Conservation (phyloP, 2,329 filamentous ascomycete genomes). For the Raffaelea arxii region DNA sequence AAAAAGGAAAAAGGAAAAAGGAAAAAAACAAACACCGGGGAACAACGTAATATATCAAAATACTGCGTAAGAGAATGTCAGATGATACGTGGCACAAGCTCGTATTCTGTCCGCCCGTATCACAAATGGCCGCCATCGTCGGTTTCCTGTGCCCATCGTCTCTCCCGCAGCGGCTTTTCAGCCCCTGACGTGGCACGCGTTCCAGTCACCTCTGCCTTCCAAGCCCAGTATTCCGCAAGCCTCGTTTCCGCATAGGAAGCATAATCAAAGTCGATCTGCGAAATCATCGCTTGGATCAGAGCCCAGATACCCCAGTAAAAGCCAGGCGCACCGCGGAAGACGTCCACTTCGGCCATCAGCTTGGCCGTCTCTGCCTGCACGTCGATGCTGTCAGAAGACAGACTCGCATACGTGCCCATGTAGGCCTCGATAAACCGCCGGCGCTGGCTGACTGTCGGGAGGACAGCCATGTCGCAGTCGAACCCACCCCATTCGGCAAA, state of each 20-base stretch:
- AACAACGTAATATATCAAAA: neutral
- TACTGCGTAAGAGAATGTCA: neutral
- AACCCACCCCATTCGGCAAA: conserved; percentile 98
- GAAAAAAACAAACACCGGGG: neutral
- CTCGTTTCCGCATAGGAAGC: conserved; percentile 79
- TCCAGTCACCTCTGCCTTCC: conserved; percentile 66
- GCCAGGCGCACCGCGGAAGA: conserved; percentile 80
- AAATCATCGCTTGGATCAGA: conserved; percentile 87
- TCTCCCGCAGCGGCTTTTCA: conserved; percentile 65
- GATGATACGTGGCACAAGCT: neutral
- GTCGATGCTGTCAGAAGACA: conserved; percentile 27
- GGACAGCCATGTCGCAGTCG: conserved; percentile 77
- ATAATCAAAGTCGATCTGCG: conserved; percentile 95
- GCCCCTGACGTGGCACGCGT: conserved; percentile 40
- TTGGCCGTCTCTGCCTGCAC: conserved; percentile 55
- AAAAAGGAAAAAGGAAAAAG: neutral
- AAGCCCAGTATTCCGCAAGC: conserved; percentile 86
- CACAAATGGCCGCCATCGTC: conserved; percentile 1
- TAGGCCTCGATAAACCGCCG: conserved; percentile 78
- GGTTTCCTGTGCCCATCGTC: conserved; percentile 60
- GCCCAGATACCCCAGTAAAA: conserved; percentile 94
- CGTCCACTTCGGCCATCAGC: conserved; percentile 72
- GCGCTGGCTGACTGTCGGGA: conserved; percentile 70
- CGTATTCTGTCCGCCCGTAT: neutral
- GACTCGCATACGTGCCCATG: conserved; percentile 59